Base-by-base conservation (phyloP, 345 rosid species). In the Litchi chinensis region DNA sequence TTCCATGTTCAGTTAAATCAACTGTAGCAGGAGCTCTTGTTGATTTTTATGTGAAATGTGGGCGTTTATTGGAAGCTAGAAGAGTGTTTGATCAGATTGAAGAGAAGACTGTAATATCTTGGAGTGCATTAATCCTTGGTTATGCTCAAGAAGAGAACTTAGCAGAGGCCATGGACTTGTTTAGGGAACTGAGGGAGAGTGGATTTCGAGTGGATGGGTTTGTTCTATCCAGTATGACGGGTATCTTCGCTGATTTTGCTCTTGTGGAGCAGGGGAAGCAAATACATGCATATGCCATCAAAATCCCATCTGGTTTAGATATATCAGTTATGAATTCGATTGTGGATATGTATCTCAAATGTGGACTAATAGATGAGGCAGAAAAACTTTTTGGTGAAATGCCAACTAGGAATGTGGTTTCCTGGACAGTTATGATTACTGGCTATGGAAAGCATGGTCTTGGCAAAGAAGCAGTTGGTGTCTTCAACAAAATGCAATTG, bases 401-500 rank as follows among this genome's bases (percentile, higher is more conserved):
- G 92, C 83, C 90, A 0, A 54, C 73, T 8, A 89, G 80, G 81
- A 87, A 93, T 85, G 92, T 92, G 79, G 89, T 96, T 64, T 91
- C 99, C 48, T 96, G 98, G 98, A 94, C 99, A 2, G 85, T 88
- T 24, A 85, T 94, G 94, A 94, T 96, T 81, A 91, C 95, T 43
- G 99, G 98, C 63, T 94, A 88, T 5, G 99, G 95, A 67, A 95
- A 93, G 83, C 95, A 95, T 75, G 98, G 98, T 77, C 88, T 92
- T 73, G 97, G 95, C 15, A 63, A 71, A 79, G 87, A 87, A 74
- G 98, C 98, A 18, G 79, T 89, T 67, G 40, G 60, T 70, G 76
- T 82, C 64, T 94, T 92, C 71, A 68, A 89, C 24, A 56, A 87
- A 75, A 92, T 95, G 99, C 79, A 68, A 71, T 75, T 22, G 43